Conservation (phyloP, 2,329 filamentous ascomycete genomes). For the Cytospora paraplurivora region DNA sequence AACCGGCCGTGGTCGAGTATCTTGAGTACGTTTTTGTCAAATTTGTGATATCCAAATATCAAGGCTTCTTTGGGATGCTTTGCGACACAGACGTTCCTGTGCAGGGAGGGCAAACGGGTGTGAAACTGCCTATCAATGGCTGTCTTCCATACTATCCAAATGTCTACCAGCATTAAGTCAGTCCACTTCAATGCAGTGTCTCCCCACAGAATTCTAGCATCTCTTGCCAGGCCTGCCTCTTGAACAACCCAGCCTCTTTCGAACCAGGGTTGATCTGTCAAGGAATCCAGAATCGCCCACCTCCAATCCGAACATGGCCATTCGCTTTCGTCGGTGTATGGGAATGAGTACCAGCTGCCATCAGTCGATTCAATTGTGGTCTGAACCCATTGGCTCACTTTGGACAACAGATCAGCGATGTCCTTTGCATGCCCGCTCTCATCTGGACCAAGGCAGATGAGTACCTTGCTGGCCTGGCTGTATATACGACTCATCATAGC, state of each 20-base stretch:
- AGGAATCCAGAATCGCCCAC: neutral
- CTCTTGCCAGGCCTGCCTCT: neutral
- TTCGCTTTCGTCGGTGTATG: neutral
- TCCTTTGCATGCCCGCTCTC: neutral
- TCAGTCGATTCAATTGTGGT: neutral
- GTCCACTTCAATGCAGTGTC: neutral
- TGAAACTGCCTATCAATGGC: too few species aligned
- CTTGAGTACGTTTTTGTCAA: neutral
- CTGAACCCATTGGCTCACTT: neutral
- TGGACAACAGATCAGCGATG: neutral
- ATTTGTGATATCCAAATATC: neutral
- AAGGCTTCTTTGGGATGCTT: neutral
- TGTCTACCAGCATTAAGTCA: neutral
- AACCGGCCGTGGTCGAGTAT: neutral
- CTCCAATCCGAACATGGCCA: neutral
- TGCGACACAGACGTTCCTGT: neutral
- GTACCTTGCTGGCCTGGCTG: neutral
- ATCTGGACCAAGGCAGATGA: slow-evolving; percentile 18
- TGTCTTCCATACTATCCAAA: neutral
- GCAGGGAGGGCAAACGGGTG: neutral
- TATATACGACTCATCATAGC: slow-evolving; percentile 12
- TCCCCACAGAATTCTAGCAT: neutral
- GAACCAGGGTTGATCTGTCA: neutral
- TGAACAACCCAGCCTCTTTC: slow-evolving; percentile 10
- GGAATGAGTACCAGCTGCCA: slow-evolving; percentile 6